These are phyloP conservation scores for Populus hybrid DNA, from an alignment of 441 rosid species.

Conservation along the genomic window DNA sequence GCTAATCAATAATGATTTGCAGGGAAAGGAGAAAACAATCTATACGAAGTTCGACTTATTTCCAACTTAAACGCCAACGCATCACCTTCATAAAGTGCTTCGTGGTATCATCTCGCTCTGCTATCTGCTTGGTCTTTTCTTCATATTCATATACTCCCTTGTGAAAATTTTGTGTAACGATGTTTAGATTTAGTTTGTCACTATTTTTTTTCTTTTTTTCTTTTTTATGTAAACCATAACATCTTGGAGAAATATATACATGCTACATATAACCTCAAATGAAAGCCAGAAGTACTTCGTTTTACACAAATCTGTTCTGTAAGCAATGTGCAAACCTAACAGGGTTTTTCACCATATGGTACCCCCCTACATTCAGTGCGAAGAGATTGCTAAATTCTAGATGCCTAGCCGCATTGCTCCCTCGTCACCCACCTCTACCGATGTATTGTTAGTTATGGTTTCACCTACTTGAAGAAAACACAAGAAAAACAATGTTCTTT, in stretches of 20 bases:
- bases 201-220: not conserved
- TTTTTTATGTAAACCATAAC: not conserved
- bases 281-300: not conserved
- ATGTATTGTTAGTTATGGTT: not conserved
- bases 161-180: conserved; percentile 15
- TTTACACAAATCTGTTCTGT: not conserved
- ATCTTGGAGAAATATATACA: not conserved
- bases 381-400: too few relatives aligned
- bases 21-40: conserved; percentile 66
- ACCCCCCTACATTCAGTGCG: not conserved
- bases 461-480: not conserved
- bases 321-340: too few relatives aligned
- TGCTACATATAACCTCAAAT: not conserved
- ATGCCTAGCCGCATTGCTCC: too few relatives aligned
- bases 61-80: conserved; percentile 46
- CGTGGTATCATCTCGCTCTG: conserved; percentile 15
- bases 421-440: not conserved
- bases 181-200: conserved; percentile 7
- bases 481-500: too few relatives aligned
- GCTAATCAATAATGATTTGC: conserved; percentile 18
- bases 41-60: conserved; percentile 73
- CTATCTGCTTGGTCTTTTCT: conserved; percentile 6
- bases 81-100: conserved; percentile 39
- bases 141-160: not conserved
- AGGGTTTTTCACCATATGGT: too few relatives aligned